These are phyloP conservation scores for Kuraishia cidri DNA, from an alignment of 805 yeast genomes.

Conservation along the genomic window DNA sequence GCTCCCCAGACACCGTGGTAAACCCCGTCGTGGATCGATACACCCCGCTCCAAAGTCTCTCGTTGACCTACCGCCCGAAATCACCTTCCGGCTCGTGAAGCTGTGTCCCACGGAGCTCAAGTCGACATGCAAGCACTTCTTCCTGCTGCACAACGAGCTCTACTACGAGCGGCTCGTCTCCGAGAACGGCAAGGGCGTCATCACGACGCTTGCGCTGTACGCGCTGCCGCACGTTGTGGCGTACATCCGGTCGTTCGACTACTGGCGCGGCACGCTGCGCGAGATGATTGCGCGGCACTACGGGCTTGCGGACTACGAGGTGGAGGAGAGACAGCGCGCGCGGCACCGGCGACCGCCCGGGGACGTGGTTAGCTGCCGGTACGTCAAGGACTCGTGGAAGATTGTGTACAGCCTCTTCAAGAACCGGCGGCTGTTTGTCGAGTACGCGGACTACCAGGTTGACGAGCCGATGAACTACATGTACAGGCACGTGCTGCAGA, in stretches of 20 bases:
- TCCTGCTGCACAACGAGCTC: constrained; percentile 38
- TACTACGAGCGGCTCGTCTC: constrained; percentile 26
- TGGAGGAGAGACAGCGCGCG: constrained; percentile 5
- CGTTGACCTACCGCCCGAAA: constrained; percentile 21
- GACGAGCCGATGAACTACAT: constrained; percentile 39
- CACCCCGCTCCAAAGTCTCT: too few relatives aligned
- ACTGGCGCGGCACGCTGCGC: constrained; percentile 20
- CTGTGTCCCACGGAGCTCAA: constrained; percentile 19
- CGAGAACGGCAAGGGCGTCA: constrained; percentile 15
- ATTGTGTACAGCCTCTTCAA: constrained; percentile 39
- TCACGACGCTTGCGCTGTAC: constrained; percentile 12
- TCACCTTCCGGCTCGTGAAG: constrained; percentile 13
- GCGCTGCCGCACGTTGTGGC: constrained; percentile 16
- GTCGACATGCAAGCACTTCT: constrained; percentile 24
- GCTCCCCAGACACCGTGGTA: too few relatives aligned
- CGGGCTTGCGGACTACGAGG: constrained; percentile 12
- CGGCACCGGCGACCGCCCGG: neutral
- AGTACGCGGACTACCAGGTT: constrained; percentile 23
- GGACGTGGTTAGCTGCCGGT: constrained; percentile 13
- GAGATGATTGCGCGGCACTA: constrained; percentile 13
- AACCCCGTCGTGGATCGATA: too few relatives aligned
- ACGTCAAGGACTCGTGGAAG: constrained; percentile 45
- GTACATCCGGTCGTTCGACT: constrained; percentile 23
- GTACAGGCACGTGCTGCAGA: constrained; percentile 33
- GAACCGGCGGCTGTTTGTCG: constrained; percentile 46